Percentiles rank a stretch among this genome's conserved stretches.
Evolutionary conservation across 2,329 filamentous ascomycete genomes (phyloP).

Genomic region (Colletotrichum endophyticum): DNA sequence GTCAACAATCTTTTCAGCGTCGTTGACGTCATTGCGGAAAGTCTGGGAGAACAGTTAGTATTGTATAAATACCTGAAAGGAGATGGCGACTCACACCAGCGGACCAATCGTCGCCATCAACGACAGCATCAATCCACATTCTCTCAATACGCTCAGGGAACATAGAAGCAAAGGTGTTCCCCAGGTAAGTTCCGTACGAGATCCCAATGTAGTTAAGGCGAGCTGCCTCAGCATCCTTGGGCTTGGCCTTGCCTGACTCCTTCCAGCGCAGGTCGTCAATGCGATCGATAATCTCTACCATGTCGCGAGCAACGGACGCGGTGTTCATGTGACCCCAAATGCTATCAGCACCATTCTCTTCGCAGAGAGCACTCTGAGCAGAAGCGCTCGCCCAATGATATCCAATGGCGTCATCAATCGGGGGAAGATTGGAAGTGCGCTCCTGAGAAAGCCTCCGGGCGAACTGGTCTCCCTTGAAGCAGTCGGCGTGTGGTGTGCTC

Average conservation of each 20-base stretch:
- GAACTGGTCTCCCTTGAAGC: conserved; percentile 29
- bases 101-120: conserved; percentile 30
- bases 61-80: fast-evolving
- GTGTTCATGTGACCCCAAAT: conserved; percentile 33
- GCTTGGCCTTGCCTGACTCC: background rate
- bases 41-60: conserved; percentile 8
- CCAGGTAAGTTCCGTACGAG: conserved; percentile 41
- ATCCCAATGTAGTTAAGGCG: conserved; percentile 47
- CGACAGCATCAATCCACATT: conserved; percentile 36
- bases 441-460: conserved; percentile 27
- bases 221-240: background rate
- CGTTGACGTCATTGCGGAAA: conserved; percentile 38
- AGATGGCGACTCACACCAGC: conserved; percentile 20
- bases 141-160: conserved; percentile 39
- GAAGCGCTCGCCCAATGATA: conserved; percentile 17
- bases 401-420: background rate
- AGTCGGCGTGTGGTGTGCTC: conserved; percentile 35
- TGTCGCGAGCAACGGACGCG: conserved; percentile 35
- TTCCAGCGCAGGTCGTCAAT: conserved; percentile 26
- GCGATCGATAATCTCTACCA: conserved; percentile 36
- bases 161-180: conserved; percentile 38
- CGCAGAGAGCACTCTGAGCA: conserved; percentile 28
- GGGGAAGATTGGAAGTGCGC: conserved; percentile 13
- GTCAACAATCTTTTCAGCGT: conserved; percentile 38
- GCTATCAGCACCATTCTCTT: background rate